Percentiles rank a stretch among this genome's conserved stretches.
These are phyloP conservation scores for Pholiota microspora DNA, from an alignment of 768 basidiomycete genomes.

Conservation along the genomic window DNA sequence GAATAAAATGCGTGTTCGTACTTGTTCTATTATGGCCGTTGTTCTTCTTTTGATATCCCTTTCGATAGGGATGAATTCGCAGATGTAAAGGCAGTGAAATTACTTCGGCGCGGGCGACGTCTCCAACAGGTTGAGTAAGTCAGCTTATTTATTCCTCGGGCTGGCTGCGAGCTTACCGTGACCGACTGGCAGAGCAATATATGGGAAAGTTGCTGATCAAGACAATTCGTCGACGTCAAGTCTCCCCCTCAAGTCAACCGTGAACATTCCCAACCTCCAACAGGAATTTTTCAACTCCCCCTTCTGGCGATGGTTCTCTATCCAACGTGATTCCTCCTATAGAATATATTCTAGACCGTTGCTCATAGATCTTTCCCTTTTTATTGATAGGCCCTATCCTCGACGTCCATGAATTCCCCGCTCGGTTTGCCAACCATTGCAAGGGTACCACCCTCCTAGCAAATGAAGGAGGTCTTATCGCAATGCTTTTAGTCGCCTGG, in stretches of 20 bases:
- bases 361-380: slow-evolving; percentile 4
- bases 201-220: slow-evolving; percentile 61
- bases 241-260: slow-evolving; percentile 40
- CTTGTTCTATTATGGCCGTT: slow-evolving; percentile 3
- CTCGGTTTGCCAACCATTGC: slow-evolving; percentile 65
- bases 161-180: slow-evolving; percentile 8
- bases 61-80: slow-evolving; percentile 81
- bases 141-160: neutral
- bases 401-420: slow-evolving; percentile 75
- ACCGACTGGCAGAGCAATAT: slow-evolving; percentile 70
- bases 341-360: neutral
- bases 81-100: slow-evolving; percentile 86
- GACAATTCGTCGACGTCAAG: slow-evolving; percentile 32
- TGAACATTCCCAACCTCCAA: slow-evolving; percentile 68
- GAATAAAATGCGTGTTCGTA: slow-evolving; percentile 90
- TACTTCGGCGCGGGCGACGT: slow-evolving; percentile 74
- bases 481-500: slow-evolving; percentile 84
- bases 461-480: slow-evolving; percentile 73
- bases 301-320: slow-evolving; percentile 82
- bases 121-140: slow-evolving; percentile 84
- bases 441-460: slow-evolving; percentile 63
- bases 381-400: slow-evolving; percentile 71
- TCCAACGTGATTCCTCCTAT: slow-evolving; percentile 60
- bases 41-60: slow-evolving; percentile 7
- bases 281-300: slow-evolving; percentile 79